A percentile compares a stretch with the other conserved stretches of the same genome.
phyloP scores from a whole-genome alignment of 768 basidiomycete genomes.

The Hygrophorus russula region DNA sequence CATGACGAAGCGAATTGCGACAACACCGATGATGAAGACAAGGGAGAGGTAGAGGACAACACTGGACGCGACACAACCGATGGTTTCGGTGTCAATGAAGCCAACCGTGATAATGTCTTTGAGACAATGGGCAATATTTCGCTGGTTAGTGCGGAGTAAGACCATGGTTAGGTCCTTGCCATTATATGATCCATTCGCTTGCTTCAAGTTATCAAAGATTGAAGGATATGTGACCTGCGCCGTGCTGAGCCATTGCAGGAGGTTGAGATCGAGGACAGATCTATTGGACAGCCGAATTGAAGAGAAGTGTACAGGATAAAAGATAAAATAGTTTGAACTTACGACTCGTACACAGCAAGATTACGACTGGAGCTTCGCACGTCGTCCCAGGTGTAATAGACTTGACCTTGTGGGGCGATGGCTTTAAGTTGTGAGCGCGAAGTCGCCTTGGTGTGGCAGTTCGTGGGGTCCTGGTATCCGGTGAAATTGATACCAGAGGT shows the following conservation, averaged over 20 bases:
- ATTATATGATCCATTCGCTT: conserved; percentile 59
- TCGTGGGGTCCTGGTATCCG: conserved; percentile 48
- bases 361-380: conserved; percentile 59
- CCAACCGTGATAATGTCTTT: conserved; percentile 82
- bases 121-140: conserved; percentile 65
- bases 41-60: conserved; percentile 94
- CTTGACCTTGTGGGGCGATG: conserved; percentile 60
- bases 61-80: conserved; percentile 92
- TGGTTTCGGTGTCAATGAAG: conserved; percentile 87
- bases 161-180: conserved; percentile 84
- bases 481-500: conserved; percentile 53
- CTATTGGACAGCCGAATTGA: conserved; percentile 27
- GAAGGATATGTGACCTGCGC: conserved; percentile 75
- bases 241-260: conserved; percentile 76
- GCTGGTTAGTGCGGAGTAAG: conserved; percentile 62
- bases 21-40: conserved; percentile 95
- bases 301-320: background rate
- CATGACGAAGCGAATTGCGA: conserved; percentile 90
- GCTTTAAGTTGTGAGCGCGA: conserved; percentile 43
- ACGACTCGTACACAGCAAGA: conserved; percentile 92
- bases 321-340: conserved; percentile 28
- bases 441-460: conserved; percentile 57
- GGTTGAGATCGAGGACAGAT: conserved; percentile 75
- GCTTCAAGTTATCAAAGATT: conserved; percentile 71
- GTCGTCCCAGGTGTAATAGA: conserved; percentile 92